These are phyloP conservation scores for Miscanthus lutarioriparius DNA, from an alignment of 176 grass and related monocot genomes.

Conservation along the genomic window DNA sequence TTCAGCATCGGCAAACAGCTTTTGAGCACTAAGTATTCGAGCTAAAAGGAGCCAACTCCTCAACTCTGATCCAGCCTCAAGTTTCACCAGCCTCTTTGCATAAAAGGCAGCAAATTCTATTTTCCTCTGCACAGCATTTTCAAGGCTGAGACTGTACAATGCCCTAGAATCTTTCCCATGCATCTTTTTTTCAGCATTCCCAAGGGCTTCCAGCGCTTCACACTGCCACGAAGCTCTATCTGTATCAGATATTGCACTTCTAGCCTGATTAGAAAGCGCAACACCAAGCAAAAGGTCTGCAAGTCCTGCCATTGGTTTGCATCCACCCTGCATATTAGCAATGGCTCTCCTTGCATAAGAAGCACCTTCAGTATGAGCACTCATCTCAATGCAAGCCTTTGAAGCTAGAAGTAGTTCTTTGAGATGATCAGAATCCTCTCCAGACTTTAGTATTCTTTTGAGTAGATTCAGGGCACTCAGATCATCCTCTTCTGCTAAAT, in stretches of 20 bases:
- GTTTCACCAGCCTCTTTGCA: conserved; percentile 75
- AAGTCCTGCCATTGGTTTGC: conserved; percentile 53
- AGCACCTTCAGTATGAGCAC: conserved; percentile 53
- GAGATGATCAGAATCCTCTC: conserved; percentile 65
- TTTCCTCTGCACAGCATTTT: conserved; percentile 93
- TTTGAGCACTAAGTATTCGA: conserved; percentile 85
- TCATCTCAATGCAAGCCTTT: conserved; percentile 63
- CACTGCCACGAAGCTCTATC: conserved; percentile 71
- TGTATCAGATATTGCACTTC: conserved; percentile 66
- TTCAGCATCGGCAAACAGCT: conserved; percentile 71
- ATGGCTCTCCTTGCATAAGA: conserved; percentile 72
- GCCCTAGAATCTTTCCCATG: conserved; percentile 58
- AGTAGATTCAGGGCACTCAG: conserved; percentile 70
- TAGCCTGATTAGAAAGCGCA: conserved; percentile 76
- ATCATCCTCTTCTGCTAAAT: conserved; percentile 81
- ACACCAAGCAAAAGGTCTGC: conserved; percentile 70
- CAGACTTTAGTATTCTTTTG: conserved; percentile 60
- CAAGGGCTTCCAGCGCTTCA: conserved; percentile 70
- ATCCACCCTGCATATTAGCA: conserved; percentile 45
- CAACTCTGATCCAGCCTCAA: conserved; percentile 78
- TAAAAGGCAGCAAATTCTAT: conserved; percentile 79
- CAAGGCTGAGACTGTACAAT: conserved; percentile 74
- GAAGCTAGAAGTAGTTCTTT: conserved; percentile 85
- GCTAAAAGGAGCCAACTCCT: conserved; percentile 93
- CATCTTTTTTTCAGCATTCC: conserved; percentile 65